Conservation (phyloP, 2,329 filamentous ascomycete species). For the Colletotrichum orbiculare region DNA sequence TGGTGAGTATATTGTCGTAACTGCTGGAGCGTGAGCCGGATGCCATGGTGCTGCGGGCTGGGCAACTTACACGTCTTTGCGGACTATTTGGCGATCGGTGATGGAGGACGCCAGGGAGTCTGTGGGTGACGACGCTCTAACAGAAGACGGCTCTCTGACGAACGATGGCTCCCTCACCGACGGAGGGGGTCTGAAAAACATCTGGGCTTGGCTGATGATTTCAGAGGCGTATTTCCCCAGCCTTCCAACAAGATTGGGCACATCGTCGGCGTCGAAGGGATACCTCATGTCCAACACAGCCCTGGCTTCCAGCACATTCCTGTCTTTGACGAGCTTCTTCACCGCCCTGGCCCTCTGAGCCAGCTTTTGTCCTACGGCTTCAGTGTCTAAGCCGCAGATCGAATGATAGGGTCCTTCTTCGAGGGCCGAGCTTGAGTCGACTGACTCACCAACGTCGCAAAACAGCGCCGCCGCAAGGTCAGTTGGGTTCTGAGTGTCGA, state of each 20-base stretch:
- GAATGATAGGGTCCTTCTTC: conserved; percentile 15
- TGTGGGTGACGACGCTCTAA: conserved; percentile 8
- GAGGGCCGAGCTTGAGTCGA: conserved; percentile 17
- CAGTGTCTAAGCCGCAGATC: neutral
- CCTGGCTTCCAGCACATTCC: conserved; percentile 26
- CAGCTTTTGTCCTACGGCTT: neutral
- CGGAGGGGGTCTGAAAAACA: conserved; percentile 1
- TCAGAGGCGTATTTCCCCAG: conserved; percentile 5
- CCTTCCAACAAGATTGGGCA: conserved; percentile 1
- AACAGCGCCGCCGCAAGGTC: conserved; percentile 18
- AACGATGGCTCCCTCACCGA: neutral
- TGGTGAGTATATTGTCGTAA: conserved; percentile 19
- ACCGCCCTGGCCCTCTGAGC: conserved; percentile 9
- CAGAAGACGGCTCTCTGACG: neutral
- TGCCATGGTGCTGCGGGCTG: neutral
- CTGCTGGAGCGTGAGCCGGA: conserved; percentile 11
- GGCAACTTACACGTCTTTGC: conserved; percentile 18
- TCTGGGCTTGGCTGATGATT: conserved; percentile 20
- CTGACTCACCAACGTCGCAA: conserved; percentile 10
- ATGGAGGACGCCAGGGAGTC: conserved; percentile 22
- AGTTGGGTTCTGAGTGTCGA: neutral
- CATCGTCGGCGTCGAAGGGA: conserved; percentile 6
- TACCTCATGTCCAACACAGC: conserved; percentile 7
- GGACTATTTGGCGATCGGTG: conserved; percentile 5
- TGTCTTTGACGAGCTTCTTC: conserved; percentile 6